Base-by-base conservation (phyloP, 2,329 filamentous ascomycete genomes). In the Hypoxylon sp. region DNA sequence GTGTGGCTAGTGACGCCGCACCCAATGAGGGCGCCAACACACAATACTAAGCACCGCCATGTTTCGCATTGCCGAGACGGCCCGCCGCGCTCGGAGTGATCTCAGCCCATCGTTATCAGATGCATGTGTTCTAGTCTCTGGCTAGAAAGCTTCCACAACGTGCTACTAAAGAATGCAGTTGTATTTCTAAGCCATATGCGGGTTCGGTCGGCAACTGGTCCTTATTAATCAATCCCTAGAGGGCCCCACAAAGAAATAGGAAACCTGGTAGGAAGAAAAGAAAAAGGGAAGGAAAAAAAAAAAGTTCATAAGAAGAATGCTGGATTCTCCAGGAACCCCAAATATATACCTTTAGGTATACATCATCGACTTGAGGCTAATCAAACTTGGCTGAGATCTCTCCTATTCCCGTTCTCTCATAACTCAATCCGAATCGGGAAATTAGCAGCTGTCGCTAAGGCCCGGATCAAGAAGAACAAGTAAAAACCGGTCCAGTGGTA, bases 121-220 rank as follows among this genome's bases (percentile, higher is more conserved):
- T n/a, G 21, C 47, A 23, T n/a, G 39, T 25, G 45, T 32, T 51
- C 53, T 48, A 51, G 47, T 51, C 29, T 56, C 41, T 46, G 32
- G 21, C 51, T 48, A 47, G 43, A 56, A 55, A 59, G n/a, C 46
- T 53, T 55, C 54, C 32, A 57, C 58, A n/a, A n/a, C 60, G 55
- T 63, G 55, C 56, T 65, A 62, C 43, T 43, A 59, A 52, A 65
- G 50, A 69, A 63, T 61, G 50, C 30, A 46, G 68, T 68, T 73
- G 74, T 68, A 76, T 76, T 76, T 76, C 73, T 76, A 76, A 76
- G 73, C 74, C 74, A 67, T 62, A 59, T 59, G 70, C 67, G 70
- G 70, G 37, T 68, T 69, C 63, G 61, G 65, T 68, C 70, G 71
- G 68, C 70, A 69, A 53, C 61, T 67, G 51, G 6, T 5, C 21